Percentiles rank a stretch among this genome's conserved stretches.
Evolutionary conservation across 2,329 filamentous ascomycete genomes (phyloP).

Genomic region (Aspergillus tubingensis): DNA sequence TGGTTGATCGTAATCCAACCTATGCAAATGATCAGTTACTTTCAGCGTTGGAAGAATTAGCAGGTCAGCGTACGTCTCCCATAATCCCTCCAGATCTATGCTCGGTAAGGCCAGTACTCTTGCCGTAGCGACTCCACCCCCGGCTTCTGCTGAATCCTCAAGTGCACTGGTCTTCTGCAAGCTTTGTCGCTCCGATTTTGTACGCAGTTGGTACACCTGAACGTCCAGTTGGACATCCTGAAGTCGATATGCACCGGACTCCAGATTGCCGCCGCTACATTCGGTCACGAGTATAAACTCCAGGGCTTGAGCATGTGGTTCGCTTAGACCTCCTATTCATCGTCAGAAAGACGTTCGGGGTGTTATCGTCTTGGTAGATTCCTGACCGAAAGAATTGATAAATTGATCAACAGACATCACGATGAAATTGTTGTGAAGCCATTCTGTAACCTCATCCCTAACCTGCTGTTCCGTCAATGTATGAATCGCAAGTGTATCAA

Average conservation of each 20-base stretch:
- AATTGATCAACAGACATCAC: constrained; percentile 37
- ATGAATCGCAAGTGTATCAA: too few species aligned
- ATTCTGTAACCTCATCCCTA: constrained; percentile 39
- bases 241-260: constrained; percentile 31
- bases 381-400: constrained; percentile 33
- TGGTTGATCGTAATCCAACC: constrained; percentile 47
- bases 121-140: constrained; percentile 34
- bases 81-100: constrained; percentile 43
- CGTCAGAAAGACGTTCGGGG: constrained; percentile 5
- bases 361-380: not conserved
- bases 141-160: constrained; percentile 17
- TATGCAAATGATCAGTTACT: constrained; percentile 13
- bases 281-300: constrained; percentile 42
- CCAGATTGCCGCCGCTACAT: constrained; percentile 34
- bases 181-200: constrained; percentile 23
- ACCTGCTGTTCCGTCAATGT: constrained; percentile 26
- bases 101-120: constrained; percentile 41
- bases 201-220: constrained; percentile 44
- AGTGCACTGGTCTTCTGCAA: constrained; percentile 23
- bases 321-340: constrained; percentile 27
- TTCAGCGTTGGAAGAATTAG: not conserved
- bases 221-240: constrained; percentile 43
- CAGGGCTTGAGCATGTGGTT: constrained; percentile 29
- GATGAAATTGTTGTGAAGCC: constrained; percentile 38
- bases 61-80: constrained; percentile 42